Conservation (phyloP, 352 stramenopile species). For the Globisporangium nunn region DNA sequence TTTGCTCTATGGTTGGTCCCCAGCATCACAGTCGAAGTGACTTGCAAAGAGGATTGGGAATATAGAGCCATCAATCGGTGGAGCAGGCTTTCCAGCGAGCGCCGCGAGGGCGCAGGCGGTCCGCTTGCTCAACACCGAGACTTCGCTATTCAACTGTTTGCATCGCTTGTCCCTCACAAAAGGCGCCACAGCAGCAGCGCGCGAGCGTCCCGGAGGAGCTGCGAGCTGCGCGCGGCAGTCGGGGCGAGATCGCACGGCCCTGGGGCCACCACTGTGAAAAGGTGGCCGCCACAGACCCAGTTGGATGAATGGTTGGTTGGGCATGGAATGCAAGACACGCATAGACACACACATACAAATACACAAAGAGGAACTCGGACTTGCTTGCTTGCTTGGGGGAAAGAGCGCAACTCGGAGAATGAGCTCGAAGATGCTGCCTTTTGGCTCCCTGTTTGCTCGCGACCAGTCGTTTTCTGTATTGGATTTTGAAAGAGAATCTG, state of each 20-base stretch:
- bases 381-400: background rate
- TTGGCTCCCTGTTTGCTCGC: background rate
- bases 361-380: background rate
- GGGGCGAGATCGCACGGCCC: conserved; percentile 77
- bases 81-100: conserved; percentile 71
- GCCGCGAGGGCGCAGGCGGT: conserved; percentile 38
- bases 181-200: conserved; percentile 11
- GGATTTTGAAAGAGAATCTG: too few relatives aligned
- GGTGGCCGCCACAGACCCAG: conserved; percentile 79
- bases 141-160: conserved; percentile 88
- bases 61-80: conserved; percentile 89
- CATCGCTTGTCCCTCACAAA: conserved; percentile 87
- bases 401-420: conserved; percentile 3
- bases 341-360: background rate
- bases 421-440: background rate
- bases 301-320: conserved; percentile 19
- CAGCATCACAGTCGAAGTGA: conserved; percentile 83
- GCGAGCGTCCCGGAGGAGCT: conserved; percentile 7
- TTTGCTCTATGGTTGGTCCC: conserved; percentile 89
- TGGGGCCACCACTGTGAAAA: conserved; percentile 85
- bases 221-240: conserved; percentile 23
- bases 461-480: conserved; percentile 12
- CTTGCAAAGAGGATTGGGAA: conserved; percentile 89
- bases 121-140: conserved; percentile 85
- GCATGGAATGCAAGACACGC: background rate